Percentiles rank a stretch among this genome's conserved stretches.
Evolutionary conservation across 192 early-diverging fungal species (phyloP).

Genomic region (Hyaloraphidium curvatum): DNA sequence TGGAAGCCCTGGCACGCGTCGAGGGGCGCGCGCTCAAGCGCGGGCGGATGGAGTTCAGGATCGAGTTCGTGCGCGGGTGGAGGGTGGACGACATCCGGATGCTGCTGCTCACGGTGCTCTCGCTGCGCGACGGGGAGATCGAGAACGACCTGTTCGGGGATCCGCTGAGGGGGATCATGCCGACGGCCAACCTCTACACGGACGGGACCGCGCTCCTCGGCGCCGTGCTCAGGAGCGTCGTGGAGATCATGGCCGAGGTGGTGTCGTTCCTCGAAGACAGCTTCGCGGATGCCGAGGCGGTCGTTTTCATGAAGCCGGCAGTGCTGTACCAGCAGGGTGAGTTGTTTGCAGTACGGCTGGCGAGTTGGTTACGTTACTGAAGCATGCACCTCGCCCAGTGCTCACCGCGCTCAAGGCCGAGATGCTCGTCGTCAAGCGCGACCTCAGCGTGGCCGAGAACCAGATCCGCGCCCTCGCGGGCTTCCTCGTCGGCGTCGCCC

Average conservation of each 20-base stretch:
- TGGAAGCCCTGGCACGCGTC: neutral
- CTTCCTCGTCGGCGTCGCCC: neutral
- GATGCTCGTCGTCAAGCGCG: neutral
- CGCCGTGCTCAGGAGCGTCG: neutral
- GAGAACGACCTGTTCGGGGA: too few species aligned
- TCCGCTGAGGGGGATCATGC: too few species aligned
- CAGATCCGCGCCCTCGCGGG: neutral
- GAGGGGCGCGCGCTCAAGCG: conserved; percentile 1
- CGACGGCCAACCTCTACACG: too few species aligned
- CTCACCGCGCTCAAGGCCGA: conserved; percentile 3
- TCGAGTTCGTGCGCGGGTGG: conserved; percentile 1
- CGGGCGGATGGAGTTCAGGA: neutral
- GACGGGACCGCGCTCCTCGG: neutral
- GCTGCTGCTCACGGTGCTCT: too few species aligned
- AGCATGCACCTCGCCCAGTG: too few species aligned
- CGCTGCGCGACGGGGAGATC: too few species aligned
- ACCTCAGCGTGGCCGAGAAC: neutral
- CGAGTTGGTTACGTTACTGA: too few species aligned
- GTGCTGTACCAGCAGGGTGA: neutral
- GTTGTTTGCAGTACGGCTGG: too few species aligned
- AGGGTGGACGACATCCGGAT: conserved; percentile 1
- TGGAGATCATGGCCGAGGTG: neutral
- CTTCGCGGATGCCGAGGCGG: neutral
- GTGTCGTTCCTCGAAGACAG: neutral
- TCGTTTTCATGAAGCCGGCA: neutral